phyloP scores from a whole-genome alignment of 352 stramenopile species.

The Globisporangium nodosum region DNA sequence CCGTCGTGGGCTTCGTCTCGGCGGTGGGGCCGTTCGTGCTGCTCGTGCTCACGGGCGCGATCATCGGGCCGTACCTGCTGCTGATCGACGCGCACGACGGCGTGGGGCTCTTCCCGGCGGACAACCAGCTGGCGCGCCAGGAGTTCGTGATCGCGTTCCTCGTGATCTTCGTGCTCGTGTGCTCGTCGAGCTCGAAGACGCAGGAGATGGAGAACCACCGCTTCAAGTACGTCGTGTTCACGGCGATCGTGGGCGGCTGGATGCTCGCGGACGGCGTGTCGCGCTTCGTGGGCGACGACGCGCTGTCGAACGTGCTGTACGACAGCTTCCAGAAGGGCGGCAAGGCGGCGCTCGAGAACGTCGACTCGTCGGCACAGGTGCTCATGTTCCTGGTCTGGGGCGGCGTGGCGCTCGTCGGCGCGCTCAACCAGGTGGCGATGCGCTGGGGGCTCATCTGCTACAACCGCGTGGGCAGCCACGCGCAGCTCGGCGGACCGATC shows the following conservation, averaged over 20 bases:
- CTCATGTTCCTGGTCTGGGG: conserved; percentile 83
- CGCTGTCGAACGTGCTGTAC: conserved; percentile 63
- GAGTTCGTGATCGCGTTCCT: conserved; percentile 87
- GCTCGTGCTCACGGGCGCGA: conserved; percentile 41
- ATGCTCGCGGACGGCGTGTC: conserved; percentile 69
- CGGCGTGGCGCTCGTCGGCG: conserved; percentile 47
- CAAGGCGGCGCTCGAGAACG: conserved; percentile 32
- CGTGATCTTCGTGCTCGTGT: conserved; percentile 86
- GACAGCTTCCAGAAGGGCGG: conserved; percentile 62
- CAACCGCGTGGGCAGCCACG: conserved; percentile 80
- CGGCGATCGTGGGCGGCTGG: conserved; percentile 66
- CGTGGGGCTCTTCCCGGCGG: conserved; percentile 51
- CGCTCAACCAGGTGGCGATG: conserved; percentile 80
- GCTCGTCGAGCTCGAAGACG: conserved; percentile 69
- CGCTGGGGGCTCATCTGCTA: conserved; percentile 87
- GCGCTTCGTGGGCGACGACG: conserved; percentile 50
- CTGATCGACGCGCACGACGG: conserved; percentile 73
- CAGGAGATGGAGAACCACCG: conserved; percentile 83
- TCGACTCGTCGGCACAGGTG: conserved; percentile 49
- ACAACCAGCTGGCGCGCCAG: conserved; percentile 78
- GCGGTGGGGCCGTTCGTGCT: conserved; percentile 62
- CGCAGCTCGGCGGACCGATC: conserved; percentile 47
- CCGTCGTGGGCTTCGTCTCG: conserved; percentile 76
- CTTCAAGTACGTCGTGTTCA: conserved; percentile 87
- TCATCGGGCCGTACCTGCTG: conserved; percentile 71